Conservation (phyloP, 2,329 filamentous ascomycete genomes). For the Ampelomyces quisqualis region DNA sequence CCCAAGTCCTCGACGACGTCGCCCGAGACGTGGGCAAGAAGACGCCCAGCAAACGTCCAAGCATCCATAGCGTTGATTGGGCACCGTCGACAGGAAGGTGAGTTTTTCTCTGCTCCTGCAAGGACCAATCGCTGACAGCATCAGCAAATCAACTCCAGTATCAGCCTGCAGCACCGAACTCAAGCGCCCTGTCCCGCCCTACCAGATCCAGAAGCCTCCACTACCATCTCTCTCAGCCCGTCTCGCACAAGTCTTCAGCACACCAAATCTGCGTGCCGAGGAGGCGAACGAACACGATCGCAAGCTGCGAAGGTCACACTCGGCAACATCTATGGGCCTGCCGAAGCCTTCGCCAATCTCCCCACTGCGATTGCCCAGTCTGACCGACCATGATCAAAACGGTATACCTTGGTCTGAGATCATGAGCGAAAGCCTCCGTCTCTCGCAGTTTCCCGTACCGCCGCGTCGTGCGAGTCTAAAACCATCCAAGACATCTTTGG, state of each 20-base stretch:
- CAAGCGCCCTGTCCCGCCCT: conserved; percentile 18
- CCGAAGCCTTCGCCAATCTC: conserved; percentile 24
- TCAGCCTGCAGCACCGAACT: conserved; percentile 20
- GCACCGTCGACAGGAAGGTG: conserved; percentile 31
- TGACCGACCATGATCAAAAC: conserved; percentile 24
- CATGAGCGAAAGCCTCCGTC: conserved; percentile 32
- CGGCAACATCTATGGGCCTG: conserved; percentile 29
- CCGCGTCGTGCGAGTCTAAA: conserved; percentile 14
- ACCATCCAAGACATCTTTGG: conserved; percentile 12
- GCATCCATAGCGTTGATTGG: conserved; percentile 42
- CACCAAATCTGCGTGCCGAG: conserved; percentile 31
- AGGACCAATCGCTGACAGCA: conserved; percentile 10
- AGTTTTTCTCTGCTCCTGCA: not conserved
- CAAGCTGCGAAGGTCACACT: conserved; percentile 33
- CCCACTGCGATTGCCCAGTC: conserved; percentile 33
- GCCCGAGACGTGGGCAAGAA: conserved; percentile 34
- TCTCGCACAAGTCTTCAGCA: conserved; percentile 32
- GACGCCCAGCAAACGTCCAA: conserved; percentile 34
- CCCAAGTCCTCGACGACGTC: conserved; percentile 37
- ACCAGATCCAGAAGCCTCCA: conserved; percentile 23
- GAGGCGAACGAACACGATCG: conserved; percentile 16
- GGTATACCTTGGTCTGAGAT: conserved; percentile 30
- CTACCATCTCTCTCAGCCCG: conserved; percentile 17
- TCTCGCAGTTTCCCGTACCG: conserved; percentile 30
- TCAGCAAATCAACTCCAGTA: conserved; percentile 29